Percentiles rank a stretch among this genome's conserved stretches.
Evolutionary conservation across 805 yeast species (phyloP).

Genomic region (Kurtzmaniella cleridarum): DNA sequence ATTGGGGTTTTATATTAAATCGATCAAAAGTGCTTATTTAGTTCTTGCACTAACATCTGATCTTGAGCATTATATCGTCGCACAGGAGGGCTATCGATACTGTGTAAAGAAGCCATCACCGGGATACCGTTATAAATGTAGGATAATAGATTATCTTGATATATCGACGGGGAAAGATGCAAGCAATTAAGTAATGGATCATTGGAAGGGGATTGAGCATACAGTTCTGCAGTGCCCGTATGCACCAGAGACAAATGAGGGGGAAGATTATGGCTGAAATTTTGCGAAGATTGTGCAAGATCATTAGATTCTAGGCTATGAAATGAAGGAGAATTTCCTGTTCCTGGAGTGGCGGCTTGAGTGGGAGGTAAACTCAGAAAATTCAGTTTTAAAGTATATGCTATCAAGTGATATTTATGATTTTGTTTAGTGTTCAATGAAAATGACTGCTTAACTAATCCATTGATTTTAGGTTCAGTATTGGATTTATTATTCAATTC

Average conservation of each 20-base stretch:
- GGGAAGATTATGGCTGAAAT: background rate
- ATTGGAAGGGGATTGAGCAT: conserved; percentile 14
- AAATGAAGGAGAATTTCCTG: too few relatives aligned
- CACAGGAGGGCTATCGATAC: conserved; percentile 1
- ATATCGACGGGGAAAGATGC: conserved; percentile 14
- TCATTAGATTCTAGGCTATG: conserved; percentile 9
- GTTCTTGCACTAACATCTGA: background rate
- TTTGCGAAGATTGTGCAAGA: background rate
- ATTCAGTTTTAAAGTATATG: conserved; percentile 30
- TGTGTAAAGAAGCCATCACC: conserved; percentile 1
- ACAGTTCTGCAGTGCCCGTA: background rate
- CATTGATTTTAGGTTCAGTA: conserved; percentile 34
- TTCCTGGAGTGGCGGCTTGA: too few relatives aligned
- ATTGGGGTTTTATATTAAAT: too few relatives aligned
- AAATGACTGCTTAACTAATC: conserved; percentile 62
- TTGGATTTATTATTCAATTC: conserved; percentile 44
- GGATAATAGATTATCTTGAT: conserved; percentile 16
- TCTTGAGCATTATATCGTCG: conserved; percentile 4
- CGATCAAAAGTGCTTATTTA: conserved; percentile 2
- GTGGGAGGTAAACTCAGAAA: too few relatives aligned
- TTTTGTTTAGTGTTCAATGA: conserved; percentile 48
- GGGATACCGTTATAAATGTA: conserved; percentile 2
- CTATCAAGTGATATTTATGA: conserved; percentile 55
- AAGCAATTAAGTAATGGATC: conserved; percentile 19
- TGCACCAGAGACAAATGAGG: conserved; percentile 2